Base-by-base conservation (phyloP, 139 green algal species). In the Volvox reticuliferus region DNA sequence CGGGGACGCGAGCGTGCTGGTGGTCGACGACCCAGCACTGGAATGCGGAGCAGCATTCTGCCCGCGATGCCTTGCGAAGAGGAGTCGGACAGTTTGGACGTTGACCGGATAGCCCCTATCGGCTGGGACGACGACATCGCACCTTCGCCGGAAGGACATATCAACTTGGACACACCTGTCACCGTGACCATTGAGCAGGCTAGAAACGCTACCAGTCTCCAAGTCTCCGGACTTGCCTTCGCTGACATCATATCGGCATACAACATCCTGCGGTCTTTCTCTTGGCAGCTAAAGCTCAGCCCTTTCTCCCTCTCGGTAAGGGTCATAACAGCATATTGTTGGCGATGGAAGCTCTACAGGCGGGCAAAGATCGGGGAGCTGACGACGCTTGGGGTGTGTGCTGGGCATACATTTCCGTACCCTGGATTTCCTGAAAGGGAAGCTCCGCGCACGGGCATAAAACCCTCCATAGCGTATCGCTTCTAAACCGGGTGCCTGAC, bases 251-350 rank as follows among this genome's bases (percentile, higher is more conserved):
- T 95, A 35, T 81, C 93, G 0, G 94, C 95, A 0, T 98, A 97
- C 93, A 87, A 92, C 50, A 91, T 96, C 18, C 90, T 98, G 90
- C 90, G 96, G 14, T 94, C 93, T 24, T 98, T 98, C 92, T 97
- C 95, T 0, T 98, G 96, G 96, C 96, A 97, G 93, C 88, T 98
- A 32, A 94, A 95, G 68, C 93, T 98, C 73, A 96, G 94, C 69
- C 96, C 96, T 76, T 97, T 97, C 92, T 90, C 94, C 0, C 93
- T 98, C 21, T 68, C 93, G 85, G 93, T 89, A n/a, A 77, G 82
- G 12, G 12, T 21, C 17, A 9, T 37, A 55, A 5, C 44, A 55
- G 44, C 44, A 9, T 55, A 55, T 9, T 55, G 9, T 55, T 55
- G 44, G 44, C 44, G 44, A 9, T 55, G 44, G 44, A 55, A 9